Conservation (phyloP, 441 rosid species). For the Syzygium malaccense region DNA sequence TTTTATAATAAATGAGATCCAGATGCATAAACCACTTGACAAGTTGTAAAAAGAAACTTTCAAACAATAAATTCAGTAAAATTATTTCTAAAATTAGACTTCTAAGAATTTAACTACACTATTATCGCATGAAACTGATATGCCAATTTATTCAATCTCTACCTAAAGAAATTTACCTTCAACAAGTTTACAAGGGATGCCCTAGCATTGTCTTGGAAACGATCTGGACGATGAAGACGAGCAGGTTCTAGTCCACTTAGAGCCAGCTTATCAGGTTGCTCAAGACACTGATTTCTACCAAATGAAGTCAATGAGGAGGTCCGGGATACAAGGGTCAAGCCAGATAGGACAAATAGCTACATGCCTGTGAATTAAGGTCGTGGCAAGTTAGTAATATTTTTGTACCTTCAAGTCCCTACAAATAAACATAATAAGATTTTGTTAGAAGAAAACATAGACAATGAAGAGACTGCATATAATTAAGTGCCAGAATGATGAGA, state of each 20-base stretch:
- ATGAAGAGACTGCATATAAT: not conserved
- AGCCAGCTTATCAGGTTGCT: slow-evolving; percentile 62
- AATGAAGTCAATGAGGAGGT: not conserved
- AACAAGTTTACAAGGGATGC: slow-evolving; percentile 48
- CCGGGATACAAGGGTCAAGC: not conserved
- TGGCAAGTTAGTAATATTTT: slow-evolving; percentile 70
- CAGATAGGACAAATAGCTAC: slow-evolving; percentile 8
- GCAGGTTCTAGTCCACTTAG: slow-evolving; percentile 77
- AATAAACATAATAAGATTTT: not conserved
- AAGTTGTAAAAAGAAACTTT: not conserved
- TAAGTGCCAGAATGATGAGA: not conserved
- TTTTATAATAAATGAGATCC: not conserved
- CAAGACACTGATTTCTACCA: slow-evolving; percentile 44
- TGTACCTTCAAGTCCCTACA: slow-evolving; percentile 64
- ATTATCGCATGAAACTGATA: not conserved
- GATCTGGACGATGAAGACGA: slow-evolving; percentile 70
- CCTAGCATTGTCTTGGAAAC: slow-evolving; percentile 62
- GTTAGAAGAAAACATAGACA: not conserved
- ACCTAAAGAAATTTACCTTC: slow-evolving; percentile 36
- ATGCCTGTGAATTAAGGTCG: slow-evolving; percentile 55
- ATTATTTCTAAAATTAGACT: not conserved
- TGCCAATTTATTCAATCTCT: not conserved
- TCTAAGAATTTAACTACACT: not conserved
- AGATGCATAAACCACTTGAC: not conserved
- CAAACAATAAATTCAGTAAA: not conserved